phyloP scores from a whole-genome alignment of 1,284 basidiomycete species.

The Kwoniella shivajii region DNA sequence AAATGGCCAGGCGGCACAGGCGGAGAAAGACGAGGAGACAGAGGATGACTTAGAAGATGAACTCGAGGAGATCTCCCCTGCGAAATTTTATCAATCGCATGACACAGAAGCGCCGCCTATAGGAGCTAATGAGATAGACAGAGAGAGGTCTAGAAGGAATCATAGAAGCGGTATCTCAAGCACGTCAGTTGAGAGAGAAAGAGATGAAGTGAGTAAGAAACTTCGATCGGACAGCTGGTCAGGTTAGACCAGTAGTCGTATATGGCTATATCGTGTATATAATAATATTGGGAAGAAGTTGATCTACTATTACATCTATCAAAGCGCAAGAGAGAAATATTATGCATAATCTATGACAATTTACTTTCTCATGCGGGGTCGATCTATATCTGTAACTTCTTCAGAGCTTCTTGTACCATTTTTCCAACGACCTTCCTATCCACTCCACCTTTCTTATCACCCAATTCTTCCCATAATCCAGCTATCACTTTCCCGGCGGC shows the following conservation, averaged over 20 bases:
- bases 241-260: too few species aligned
- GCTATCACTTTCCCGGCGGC: slow-evolving; percentile 44
- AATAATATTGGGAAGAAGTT: too few species aligned
- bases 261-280: too few species aligned
- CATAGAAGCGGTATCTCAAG: background rate
- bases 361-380: too few species aligned
- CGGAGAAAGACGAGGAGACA: slow-evolving; percentile 5
- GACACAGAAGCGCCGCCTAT: too few species aligned
- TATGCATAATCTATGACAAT: too few species aligned
- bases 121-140: background rate
- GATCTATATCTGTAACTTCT: slow-evolving; percentile 16
- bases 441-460: slow-evolving; percentile 37
- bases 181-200: background rate
- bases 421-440: slow-evolving; percentile 51
- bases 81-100: too few species aligned
- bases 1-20: background rate
- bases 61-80: too few species aligned
- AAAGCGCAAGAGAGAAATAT: too few species aligned
- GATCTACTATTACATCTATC: too few species aligned
- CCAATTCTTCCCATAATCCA: slow-evolving; percentile 47
- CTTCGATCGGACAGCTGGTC: background rate
- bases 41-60: background rate
- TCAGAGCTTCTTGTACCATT: slow-evolving; percentile 43
- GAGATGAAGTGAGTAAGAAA: background rate
- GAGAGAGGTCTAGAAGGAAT: slow-evolving; percentile 2